A percentile compares a stretch with the other conserved stretches of the same genome.
phyloP scores from a whole-genome alignment of 805 yeast species.

The Nakazawaea peltata region DNA sequence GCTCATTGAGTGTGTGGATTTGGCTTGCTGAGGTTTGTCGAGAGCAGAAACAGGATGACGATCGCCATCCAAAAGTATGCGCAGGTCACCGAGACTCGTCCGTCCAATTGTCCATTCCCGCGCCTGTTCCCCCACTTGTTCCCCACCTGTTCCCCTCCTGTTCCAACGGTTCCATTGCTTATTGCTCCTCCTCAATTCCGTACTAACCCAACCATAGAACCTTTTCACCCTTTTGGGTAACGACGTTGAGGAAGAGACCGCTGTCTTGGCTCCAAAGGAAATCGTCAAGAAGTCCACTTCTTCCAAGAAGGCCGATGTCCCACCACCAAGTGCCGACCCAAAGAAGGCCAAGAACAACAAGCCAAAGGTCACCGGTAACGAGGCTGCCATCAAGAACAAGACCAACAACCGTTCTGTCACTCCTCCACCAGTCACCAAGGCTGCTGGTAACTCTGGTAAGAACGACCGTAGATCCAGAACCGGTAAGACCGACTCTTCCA shows the following conservation, averaged over 20 bases:
- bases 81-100: no score
- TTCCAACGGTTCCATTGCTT: no score
- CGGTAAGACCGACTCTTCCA: conserved; percentile 76
- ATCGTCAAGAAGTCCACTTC: conserved; percentile 76
- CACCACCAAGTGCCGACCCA: conserved; percentile 79
- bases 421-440: conserved; percentile 39
- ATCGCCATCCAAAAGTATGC: no score
- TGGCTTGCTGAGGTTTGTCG: no score
- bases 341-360: conserved; percentile 68
- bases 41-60: no score
- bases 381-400: conserved; percentile 75
- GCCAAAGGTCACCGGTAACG: conserved; percentile 74
- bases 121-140: no score
- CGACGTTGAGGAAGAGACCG: conserved; percentile 75
- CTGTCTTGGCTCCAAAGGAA: conserved; percentile 55
- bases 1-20: no score
- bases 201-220: conserved; percentile 47
- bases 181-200: no score
- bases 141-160: no score
- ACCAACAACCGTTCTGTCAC: conserved; percentile 56
- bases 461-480: conserved; percentile 85
- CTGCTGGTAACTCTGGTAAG: conserved; percentile 47
- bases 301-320: conserved; percentile 77
- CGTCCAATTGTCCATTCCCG: no score
- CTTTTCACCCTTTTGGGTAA: conserved; percentile 79